Base-by-base conservation (phyloP, 345 rosid species). In the Rhodamnia rubescens region DNA sequence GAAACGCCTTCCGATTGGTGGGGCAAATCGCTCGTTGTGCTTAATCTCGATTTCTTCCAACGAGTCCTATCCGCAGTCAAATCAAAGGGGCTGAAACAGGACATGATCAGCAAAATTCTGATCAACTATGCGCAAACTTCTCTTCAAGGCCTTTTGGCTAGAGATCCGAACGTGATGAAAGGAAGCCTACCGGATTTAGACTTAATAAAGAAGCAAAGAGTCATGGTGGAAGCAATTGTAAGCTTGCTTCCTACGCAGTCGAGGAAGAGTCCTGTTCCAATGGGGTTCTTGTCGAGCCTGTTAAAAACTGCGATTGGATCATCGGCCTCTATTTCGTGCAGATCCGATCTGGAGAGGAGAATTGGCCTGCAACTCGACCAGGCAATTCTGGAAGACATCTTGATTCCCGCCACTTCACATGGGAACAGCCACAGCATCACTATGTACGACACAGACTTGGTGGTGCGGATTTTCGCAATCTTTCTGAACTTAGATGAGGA, bases 311-410 rank as follows among this genome's bases (percentile, higher is more conserved):
- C 95, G 10, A 96, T 96, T 80, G 92, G 94, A n/a, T 91, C 96
- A 47, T 91, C 95, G 12, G 92, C 94, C 12, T 86, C 90, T 53
- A 92, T 92, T n/a, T 91, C 96, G 10, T 95, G 98, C 86, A 93
- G 94, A 88, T 91, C 98, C 0, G 98, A 97, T 87, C 88, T 97
- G 83, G 99, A 97, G 89, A 88, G 98, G 85, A 90, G 99, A 54
- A 95, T 97, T 1, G 98, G 99, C 82, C 95, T 96, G 69, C 99
- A 97, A 74, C 92, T 97, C 42, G 99, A 97, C 86, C 99, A 97
- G 88, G 98, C 99, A 24, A 97, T 97, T 87, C 98, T 95, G n/a
- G 99, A 96, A 89, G 99, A 97, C 88, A 92, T 97, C 85, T 92
- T 97, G 61, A 93, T 97, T 53, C 99, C 99, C 3, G 87, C 91